Percentiles rank a stretch among this genome's conserved stretches.
phyloP scores from a whole-genome alignment of 148 eudicot genomes.

The Bassia scoparia region DNA sequence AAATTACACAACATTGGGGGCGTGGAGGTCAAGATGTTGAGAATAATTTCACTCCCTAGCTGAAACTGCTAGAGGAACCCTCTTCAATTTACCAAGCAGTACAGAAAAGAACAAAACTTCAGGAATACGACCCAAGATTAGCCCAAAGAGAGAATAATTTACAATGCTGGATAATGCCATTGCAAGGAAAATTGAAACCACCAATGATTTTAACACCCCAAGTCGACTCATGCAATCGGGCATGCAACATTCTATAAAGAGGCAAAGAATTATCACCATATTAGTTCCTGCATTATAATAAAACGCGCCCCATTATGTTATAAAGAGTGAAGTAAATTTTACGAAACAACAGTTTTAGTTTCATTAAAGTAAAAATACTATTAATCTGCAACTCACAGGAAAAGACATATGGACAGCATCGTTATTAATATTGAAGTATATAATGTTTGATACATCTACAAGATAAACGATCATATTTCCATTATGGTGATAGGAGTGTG shows the following conservation, averaged over 20 bases:
- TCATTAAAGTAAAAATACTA: no score
- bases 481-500: no score
- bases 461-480: no score
- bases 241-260: slow-evolving; percentile 81
- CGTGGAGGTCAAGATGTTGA: not conserved
- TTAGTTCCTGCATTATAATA: not conserved
- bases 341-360: no score
- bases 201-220: slow-evolving; percentile 84
- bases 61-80: not conserved
- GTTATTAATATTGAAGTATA: no score
- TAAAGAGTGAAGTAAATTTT: not conserved
- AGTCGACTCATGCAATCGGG: slow-evolving; percentile 63
- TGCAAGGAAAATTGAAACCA: slow-evolving; percentile 62
- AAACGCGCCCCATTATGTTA: not conserved
- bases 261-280: slow-evolving; percentile 10
- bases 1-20: no score
- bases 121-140: not conserved
- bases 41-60: not conserved
- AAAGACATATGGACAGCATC: no score
- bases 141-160: slow-evolving; percentile 31
- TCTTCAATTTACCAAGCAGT: not conserved
- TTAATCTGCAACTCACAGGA: no score
- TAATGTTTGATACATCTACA: no score
- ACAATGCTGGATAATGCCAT: slow-evolving; percentile 90
- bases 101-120: not conserved